Evolutionary conservation across 2,329 filamentous ascomycete genomes (phyloP), one percentile per base, ranked within the genome.

Genomic region (Talaromyces islandicus): DNA sequence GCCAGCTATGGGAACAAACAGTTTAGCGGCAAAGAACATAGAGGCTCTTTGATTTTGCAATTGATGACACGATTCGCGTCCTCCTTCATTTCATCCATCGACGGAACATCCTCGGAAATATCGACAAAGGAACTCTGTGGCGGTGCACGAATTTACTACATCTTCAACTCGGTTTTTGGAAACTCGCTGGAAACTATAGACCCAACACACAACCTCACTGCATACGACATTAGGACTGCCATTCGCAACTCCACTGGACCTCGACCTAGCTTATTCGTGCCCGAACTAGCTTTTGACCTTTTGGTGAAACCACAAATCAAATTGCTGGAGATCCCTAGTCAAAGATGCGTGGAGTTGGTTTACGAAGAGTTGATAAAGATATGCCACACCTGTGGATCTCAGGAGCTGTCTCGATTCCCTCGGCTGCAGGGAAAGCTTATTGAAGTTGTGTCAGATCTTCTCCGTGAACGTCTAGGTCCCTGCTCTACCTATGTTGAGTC

Each of bases 301-400:
- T 84, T 99, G 51, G 94, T 99, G 52, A 99, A 99, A 77, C 94
- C 94, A 29, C 94, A 99, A 75, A 99, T 99, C 76, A 97, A 97
- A 79, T 83, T 99, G 57, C 81, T 99, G 29, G 94, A 99, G 73
- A 87, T 94, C 27, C 94, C 94, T 10, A 95, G 91, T 72, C 94
- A 99, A 73, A 88, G 94, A 68, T 99, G 94, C 70, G 94, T 99
- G 56, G 94, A 99, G 77, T 85, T 99, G 58, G 94, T 99, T 2
- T 99, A 99, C 74, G 94, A 99, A 74, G 94, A 99, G 75, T 83
- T 99, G 51, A 99, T 99, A 80, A 99, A 99, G 78, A 97, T 99
- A 67, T 97, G 94, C 78, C 94, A 99, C 74, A 99, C 94, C 0
- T 99, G 94, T 77, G 94, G 94, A 63, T 97, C 92, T 2, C 95